Evolutionary conservation across 2,329 filamentous ascomycete species (phyloP), one percentile per base, ranked within the genome.

Genomic region (Akanthomyces lecanii): DNA sequence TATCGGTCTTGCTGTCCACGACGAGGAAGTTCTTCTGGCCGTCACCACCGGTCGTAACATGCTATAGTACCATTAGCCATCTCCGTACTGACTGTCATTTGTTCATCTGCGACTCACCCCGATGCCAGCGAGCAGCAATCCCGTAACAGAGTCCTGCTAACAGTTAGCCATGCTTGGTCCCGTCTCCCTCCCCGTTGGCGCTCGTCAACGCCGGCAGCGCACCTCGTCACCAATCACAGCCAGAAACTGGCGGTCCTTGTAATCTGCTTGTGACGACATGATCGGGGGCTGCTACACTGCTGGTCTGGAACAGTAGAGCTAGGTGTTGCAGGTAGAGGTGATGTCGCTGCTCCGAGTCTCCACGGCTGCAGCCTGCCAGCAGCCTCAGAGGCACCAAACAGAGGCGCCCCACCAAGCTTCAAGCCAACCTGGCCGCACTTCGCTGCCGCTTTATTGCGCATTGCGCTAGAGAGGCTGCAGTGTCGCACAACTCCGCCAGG

Each of bases 191-290:
- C 47, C 14, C 5, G 4, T 25, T 14, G 40, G 40, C 48, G 38
- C 11, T 40, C 54, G n/a, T n/a, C 14, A 23, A 25, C n/a, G 11
- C 12, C 10, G 30, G 51, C 28, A 25, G 16, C 57, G n/a, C 59
- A 91, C 95, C 86, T 99, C 95, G 77, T 99, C 95, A 59, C 95
- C 95, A 74, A 99, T 99, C 55, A 99, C 94, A 67, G 95, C 95
- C 64, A 99, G 86, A 74, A 99, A 97, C 79, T 99, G 90, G 71
- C 95, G 86, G 78, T 98, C 92, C 79, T 92, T 89, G 76, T 82
- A 89, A 68, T 86, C 84, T 67, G 82, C 79, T 69, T 84, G 80
- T 53, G 79, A 79, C 64, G 82, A 71, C 80, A 83, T 82, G 50
- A 70, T 73, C 69, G 21, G n/a, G 33, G 11, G 12, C 38, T 36